Evolutionary conservation across 2,329 filamentous ascomycete genomes (phyloP).

Genomic region (Bimuria novae-zelandiae): DNA sequence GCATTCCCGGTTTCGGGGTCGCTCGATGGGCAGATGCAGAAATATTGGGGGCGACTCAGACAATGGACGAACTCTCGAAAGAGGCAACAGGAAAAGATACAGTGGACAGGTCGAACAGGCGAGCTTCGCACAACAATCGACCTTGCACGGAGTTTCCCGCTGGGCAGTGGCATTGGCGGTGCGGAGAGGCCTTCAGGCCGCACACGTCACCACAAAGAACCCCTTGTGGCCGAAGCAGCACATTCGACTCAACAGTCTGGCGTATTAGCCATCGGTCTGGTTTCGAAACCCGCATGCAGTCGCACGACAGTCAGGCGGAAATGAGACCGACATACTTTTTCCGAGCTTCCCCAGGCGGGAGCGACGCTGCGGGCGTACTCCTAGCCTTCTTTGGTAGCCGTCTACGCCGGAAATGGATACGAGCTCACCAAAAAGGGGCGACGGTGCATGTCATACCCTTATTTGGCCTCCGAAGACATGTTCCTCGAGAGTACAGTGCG

Average conservation of each 20-base stretch:
- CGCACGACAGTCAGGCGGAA: constrained; percentile 2
- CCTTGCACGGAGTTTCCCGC: too few relatives aligned
- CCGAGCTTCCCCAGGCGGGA: background rate
- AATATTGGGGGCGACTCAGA: too few relatives aligned
- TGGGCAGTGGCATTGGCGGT: background rate
- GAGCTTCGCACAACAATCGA: background rate
- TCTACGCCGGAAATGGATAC: background rate
- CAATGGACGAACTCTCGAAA: background rate
- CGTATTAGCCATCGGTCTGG: constrained; percentile 1
- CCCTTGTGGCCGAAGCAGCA: background rate
- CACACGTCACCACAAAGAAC: background rate
- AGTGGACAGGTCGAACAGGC: background rate
- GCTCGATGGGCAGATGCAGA: too few relatives aligned
- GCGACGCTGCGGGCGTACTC: constrained; percentile 2
- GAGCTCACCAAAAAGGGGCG: constrained; percentile 1
- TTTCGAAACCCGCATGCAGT: background rate
- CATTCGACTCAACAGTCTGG: background rate
- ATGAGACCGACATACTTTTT: background rate
- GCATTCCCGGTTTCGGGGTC: too few relatives aligned
- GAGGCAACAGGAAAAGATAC: background rate
- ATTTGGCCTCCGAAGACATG: background rate
- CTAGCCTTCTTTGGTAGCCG: background rate
- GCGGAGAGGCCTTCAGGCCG: background rate
- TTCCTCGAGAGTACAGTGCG: background rate
- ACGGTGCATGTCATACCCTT: background rate